phyloP scores from a whole-genome alignment of 768 basidiomycete species.

The Scleroderma bovista region DNA sequence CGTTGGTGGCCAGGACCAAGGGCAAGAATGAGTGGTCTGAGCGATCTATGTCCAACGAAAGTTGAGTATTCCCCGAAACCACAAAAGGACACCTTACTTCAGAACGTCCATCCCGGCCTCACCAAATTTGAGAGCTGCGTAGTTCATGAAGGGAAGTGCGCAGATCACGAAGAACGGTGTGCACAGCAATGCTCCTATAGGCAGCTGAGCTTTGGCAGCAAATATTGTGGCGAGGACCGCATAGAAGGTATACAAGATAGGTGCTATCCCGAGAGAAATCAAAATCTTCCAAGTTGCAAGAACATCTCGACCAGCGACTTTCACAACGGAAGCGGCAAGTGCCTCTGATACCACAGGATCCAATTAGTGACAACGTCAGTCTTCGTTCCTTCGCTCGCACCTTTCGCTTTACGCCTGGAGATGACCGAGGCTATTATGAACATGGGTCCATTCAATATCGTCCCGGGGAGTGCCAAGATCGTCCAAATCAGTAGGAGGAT shows the following conservation, averaged over 20 bases:
- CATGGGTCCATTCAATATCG: slow-evolving; percentile 87
- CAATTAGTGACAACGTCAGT: neutral
- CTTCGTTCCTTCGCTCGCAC: slow-evolving; percentile 30
- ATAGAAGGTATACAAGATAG: slow-evolving; percentile 80
- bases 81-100: slow-evolving; percentile 57
- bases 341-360: slow-evolving; percentile 55
- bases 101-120: slow-evolving; percentile 97
- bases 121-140: slow-evolving; percentile 92
- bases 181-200: slow-evolving; percentile 58
- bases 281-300: slow-evolving; percentile 97
- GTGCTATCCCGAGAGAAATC: slow-evolving; percentile 87
- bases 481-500: slow-evolving; percentile 78
- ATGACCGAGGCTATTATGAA: slow-evolving; percentile 87
- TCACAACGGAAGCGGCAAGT: slow-evolving; percentile 90
- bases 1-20: slow-evolving; percentile 85
- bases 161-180: slow-evolving; percentile 75
- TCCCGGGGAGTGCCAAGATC: slow-evolving; percentile 81
- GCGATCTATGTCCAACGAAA: slow-evolving; percentile 52
- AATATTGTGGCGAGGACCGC: slow-evolving; percentile 72
- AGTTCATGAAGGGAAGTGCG: slow-evolving; percentile 81
- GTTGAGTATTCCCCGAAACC: slow-evolving; percentile 4
- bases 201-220: slow-evolving; percentile 59
- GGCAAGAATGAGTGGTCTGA: slow-evolving; percentile 84
- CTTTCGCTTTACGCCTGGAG: slow-evolving; percentile 85
- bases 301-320: slow-evolving; percentile 95